Percentiles rank a stretch among this genome's conserved stretches.
phyloP scores from a whole-genome alignment of 2,329 filamentous ascomycete species.

The Fusarium oxysporum region DNA sequence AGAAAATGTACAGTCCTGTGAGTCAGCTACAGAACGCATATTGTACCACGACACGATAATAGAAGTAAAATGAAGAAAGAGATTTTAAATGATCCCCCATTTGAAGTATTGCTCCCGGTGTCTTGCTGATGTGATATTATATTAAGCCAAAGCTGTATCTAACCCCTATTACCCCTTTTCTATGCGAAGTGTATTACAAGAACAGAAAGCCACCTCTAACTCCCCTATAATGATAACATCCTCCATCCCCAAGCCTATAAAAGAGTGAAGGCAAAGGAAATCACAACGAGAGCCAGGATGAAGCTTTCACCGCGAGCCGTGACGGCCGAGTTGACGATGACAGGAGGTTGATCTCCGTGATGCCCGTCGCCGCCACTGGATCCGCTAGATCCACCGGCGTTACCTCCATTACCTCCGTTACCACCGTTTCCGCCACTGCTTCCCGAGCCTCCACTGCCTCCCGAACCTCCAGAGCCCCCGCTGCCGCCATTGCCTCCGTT shows the following conservation, averaged over 20 bases:
- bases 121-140: constrained; percentile 26
- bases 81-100: neutral
- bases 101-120: neutral
- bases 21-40: neutral
- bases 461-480: neutral
- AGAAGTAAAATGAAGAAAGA: constrained; percentile 17
- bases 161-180: constrained; percentile 24
- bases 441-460: neutral
- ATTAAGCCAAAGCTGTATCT: constrained; percentile 12
- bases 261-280: constrained; percentile 8
- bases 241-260: constrained; percentile 12
- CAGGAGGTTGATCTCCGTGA: neutral
- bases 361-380: neutral
- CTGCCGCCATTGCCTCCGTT: neutral
- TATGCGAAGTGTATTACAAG: constrained; percentile 3
- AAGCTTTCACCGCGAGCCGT: constrained; percentile 4
- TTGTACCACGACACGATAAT: constrained; percentile 5
- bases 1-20: neutral
- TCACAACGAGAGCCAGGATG: neutral
- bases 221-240: neutral
- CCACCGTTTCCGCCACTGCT: neutral
- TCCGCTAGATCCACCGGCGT: constrained; percentile 2
- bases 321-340: constrained; percentile 23
- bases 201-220: constrained; percentile 4
- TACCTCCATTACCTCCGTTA: neutral